Conservation (phyloP, 345 rosid species). For the Adansonia digitata region DNA sequence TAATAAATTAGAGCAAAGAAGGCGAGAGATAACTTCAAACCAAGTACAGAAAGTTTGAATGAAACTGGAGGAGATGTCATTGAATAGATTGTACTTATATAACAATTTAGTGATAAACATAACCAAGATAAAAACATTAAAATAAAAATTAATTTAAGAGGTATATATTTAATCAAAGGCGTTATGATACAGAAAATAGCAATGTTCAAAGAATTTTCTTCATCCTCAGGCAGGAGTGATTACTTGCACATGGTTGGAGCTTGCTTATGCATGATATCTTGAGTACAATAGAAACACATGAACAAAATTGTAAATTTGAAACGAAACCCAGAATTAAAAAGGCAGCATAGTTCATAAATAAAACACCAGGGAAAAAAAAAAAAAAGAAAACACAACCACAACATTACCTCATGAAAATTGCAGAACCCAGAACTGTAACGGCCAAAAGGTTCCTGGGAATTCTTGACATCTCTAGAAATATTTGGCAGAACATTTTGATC, state of each 20-base stretch:
- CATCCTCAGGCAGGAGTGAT: not conserved
- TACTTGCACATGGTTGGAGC: not conserved
- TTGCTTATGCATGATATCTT: too few relatives aligned
- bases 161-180: not conserved
- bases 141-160: not conserved
- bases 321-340: not conserved
- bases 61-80: not conserved
- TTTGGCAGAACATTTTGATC: constrained; percentile 33
- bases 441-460: constrained; percentile 25
- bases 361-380: not conserved
- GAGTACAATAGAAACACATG: not conserved
- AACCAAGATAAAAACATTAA: not conserved
- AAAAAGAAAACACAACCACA: too few relatives aligned
- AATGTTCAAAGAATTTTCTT: not conserved
- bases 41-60: too few relatives aligned
- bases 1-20: not conserved
- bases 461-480: constrained; percentile 53
- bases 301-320: not conserved
- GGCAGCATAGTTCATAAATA: not conserved
- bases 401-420: constrained; percentile 45
- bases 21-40: not conserved
- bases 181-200: not conserved
- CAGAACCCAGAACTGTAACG: constrained; percentile 47
- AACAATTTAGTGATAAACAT: not conserved
- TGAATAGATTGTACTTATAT: not conserved